A percentile compares a stretch with the other conserved stretches of the same genome.
Evolutionary conservation across 108 stramenopile species (phyloP).

Genomic region (Thalassiosira profunda): DNA sequence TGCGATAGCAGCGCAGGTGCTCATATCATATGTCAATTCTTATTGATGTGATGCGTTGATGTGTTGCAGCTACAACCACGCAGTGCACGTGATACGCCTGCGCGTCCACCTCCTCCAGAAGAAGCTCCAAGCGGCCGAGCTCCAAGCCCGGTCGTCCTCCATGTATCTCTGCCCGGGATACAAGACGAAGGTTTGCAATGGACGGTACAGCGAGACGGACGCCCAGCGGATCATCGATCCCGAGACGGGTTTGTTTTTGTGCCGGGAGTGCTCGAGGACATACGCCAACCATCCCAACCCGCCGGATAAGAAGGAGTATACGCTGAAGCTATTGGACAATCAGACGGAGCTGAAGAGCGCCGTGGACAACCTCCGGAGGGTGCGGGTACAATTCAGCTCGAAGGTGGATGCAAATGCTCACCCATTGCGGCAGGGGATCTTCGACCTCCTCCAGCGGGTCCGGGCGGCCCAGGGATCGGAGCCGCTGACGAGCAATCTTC

Average conservation of each 20-base stretch:
- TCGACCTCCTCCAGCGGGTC: conserved; percentile 91
- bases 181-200: conserved; percentile 76
- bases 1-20: too few relatives aligned
- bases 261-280: conserved; percentile 74
- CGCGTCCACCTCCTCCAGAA: conserved; percentile 78
- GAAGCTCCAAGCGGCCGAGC: conserved; percentile 74
- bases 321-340: conserved; percentile 83
- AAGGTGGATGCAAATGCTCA: conserved; percentile 70
- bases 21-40: conserved; percentile 5
- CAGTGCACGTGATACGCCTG: conserved; percentile 89
- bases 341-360: conserved; percentile 70
- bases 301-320: conserved; percentile 62
- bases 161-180: conserved; percentile 91
- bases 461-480: conserved; percentile 51
- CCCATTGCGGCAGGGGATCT: conserved; percentile 77
- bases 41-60: background rate
- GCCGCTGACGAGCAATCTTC: conserved; percentile 87
- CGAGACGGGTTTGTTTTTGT: conserved; percentile 80
- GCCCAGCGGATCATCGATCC: conserved; percentile 84
- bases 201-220: conserved; percentile 84
- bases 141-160: conserved; percentile 66
- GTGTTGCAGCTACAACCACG: conserved; percentile 51
- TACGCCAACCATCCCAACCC: conserved; percentile 78
- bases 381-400: conserved; percentile 72
- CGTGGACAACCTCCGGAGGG: conserved; percentile 81